phyloP scores from a whole-genome alignment of 1,139 yeast species.

The Meyerozyma athensensis region DNA sequence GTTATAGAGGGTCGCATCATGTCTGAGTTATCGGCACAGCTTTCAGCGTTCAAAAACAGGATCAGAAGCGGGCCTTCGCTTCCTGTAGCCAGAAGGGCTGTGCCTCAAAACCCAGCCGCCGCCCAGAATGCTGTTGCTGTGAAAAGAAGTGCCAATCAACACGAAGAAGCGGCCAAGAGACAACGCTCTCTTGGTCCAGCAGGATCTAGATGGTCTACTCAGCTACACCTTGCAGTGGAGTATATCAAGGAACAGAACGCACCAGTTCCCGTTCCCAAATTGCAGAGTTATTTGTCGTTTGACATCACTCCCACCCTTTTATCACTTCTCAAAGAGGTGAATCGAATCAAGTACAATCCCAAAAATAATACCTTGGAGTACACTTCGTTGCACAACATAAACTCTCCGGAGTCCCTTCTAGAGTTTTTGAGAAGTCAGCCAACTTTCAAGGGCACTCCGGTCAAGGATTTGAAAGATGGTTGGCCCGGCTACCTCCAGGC shows the following conservation, averaged over 20 bases:
- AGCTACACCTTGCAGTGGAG: slow-evolving; percentile 83
- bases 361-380: slow-evolving; percentile 69
- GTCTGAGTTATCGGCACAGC: slow-evolving; percentile 45
- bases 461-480: slow-evolving; percentile 89
- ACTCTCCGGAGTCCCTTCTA: slow-evolving; percentile 72
- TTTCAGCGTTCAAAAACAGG: slow-evolving; percentile 46
- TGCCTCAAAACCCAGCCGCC: slow-evolving; percentile 12
- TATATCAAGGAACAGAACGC: slow-evolving; percentile 65
- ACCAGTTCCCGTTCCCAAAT: slow-evolving; percentile 60
- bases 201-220: slow-evolving; percentile 71
- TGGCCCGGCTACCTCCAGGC: slow-evolving; percentile 91
- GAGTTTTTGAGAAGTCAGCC: slow-evolving; percentile 73
- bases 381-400: slow-evolving; percentile 83
- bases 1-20: slow-evolving; percentile 14
- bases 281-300: slow-evolving; percentile 54
- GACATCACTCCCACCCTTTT: slow-evolving; percentile 49
- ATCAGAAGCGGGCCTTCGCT: slow-evolving; percentile 47
- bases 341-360: slow-evolving; percentile 64
- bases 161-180: slow-evolving; percentile 33
- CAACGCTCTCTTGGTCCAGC: slow-evolving; percentile 27
- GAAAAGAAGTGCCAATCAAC: slow-evolving; percentile 23
- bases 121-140: slow-evolving; percentile 6
- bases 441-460: slow-evolving; percentile 83
- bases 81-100: slow-evolving; percentile 27
- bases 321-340: slow-evolving; percentile 69